Percentiles rank a stretch among this genome's conserved stretches.
Evolutionary conservation across 495 filamentous ascomycete species (phyloP).

Genomic region (Cercophora newfieldiana): DNA sequence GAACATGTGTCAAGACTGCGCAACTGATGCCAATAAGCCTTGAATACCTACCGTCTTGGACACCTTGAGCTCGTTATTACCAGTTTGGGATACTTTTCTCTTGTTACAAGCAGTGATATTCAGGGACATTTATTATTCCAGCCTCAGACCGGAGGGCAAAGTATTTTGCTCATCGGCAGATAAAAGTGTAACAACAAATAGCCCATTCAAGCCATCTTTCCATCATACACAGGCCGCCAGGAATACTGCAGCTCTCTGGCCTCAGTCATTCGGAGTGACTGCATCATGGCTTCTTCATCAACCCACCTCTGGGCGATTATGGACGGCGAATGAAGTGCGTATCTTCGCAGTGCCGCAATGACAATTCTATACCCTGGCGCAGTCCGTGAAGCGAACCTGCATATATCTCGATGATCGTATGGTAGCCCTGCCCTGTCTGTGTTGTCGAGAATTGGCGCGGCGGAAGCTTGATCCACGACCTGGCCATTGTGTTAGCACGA

Average conservation of each 20-base stretch:
- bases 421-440: conserved; percentile 8
- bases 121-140: too few species aligned
- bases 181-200: too few species aligned
- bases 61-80: too few species aligned
- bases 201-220: neutral
- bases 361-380: conserved; percentile 7
- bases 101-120: too few species aligned
- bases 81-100: too few species aligned
- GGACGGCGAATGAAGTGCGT: neutral
- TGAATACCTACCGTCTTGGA: too few species aligned
- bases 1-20: too few species aligned
- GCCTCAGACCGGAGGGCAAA: too few species aligned
- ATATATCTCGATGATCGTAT: conserved; percentile 12
- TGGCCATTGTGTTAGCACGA: neutral
- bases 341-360: conserved; percentile 9
- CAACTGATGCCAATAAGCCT: too few species aligned
- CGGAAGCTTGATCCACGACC: conserved; percentile 10
- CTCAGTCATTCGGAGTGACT: conserved; percentile 6
- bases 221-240: neutral
- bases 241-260: conserved; percentile 10
- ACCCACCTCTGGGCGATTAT: conserved; percentile 2
- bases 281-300: conserved; percentile 5
- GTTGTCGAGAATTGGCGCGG: conserved; percentile 10
- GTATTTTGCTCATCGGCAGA: too few species aligned
- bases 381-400: conserved; percentile 6